Evolutionary conservation across 345 rosid genomes (phyloP), one percentile per base, ranked within the genome.

Genomic region (Aethionema arabicum): DNA sequence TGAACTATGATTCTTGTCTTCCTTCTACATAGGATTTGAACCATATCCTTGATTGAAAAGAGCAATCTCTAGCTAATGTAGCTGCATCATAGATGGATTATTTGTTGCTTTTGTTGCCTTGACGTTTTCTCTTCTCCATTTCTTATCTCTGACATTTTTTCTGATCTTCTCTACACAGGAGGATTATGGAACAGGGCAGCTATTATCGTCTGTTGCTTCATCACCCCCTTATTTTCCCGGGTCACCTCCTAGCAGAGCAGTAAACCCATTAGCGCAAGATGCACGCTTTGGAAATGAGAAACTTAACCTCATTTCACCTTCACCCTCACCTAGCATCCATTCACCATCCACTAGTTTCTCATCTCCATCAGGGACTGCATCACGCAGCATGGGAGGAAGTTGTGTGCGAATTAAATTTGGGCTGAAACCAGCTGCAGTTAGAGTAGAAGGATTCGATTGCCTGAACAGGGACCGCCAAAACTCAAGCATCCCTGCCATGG

Each of bases 361-460:
- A 21, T 73, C 83, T 5, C 61, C 96, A 14, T 58, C 73, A 16
- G 48, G 52, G 45, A 76, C 66, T 44, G 21, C 49, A 11, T 59
- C 72, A 44, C 67, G 67, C 53, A 47, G 39, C 37, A 71, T 6
- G 11, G 70, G 66, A 59, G 87, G 85, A 11, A 79, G 88, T 7
- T 79, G 88, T 66, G 84, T 79, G 42, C 77, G 90, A 57, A 66
- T 59, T 76, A 84, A 83, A 51, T 78, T 67, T 5, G 89, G 83
- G 70, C 66, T 79, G 42, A 76, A 63, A 43, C 91, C 89, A 7
- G 83, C 85, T 8, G 79, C 84, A 4, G 87, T 86, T 40, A 85
- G 95, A 67, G 78, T 89, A 38, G 96, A 89, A 80, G 96, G 96
- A 38, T 89, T 89, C 38, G 85, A 86, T 68, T 84, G 90, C 63